Evolutionary conservation across 2,329 filamentous ascomycete species (phyloP), one percentile per base, ranked within the genome.

Genomic region (Aspergillus sp.): DNA sequence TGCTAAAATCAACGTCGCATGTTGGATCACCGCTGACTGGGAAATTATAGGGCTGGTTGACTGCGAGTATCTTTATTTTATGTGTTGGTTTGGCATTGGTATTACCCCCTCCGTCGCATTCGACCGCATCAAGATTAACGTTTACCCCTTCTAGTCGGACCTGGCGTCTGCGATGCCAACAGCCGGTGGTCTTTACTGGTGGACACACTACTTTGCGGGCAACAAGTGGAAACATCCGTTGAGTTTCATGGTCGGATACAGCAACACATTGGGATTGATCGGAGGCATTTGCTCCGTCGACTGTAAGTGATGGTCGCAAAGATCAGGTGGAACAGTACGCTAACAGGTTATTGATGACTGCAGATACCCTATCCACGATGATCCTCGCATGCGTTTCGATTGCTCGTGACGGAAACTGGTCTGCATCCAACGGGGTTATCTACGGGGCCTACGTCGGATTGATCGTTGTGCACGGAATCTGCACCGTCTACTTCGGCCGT

Each of bases 241-340:
- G n/a, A 78, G 74, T 53, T 82, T 82, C 56, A 60, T 82, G 30
- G 79, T 82, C 15, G 79, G 79, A 23, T 82, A 82, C 54, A 80
- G 77, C 59, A 82, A 83, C 56, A 82, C 77, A 1, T 68, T 83
- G 15, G 80, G 80, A 5, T 61, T 82, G 7, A 71, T 83, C n/a
- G 80, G 79, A 27, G 80, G 80, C 5, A 68, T 83, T 12, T 83
- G 80, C 62, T 81, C 78, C 20, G 79, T 83, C 51, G 80, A 83
- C 59, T 84, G 68, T 71, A 51, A 53, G 64, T 49, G n/a, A 15
- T n/a, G 10, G n/a, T 17, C 12, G 7, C 9, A 4, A 7, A 5
- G 19, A 15, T 13, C 2, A 25, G 19, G 12, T 27, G 4, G 22
- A 55, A 54, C 6, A 23, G 19, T 9, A 12, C 3, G 17, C n/a